Evolutionary conservation across 2,329 filamentous ascomycete species (phyloP), one percentile per base, ranked within the genome.

Genomic region (Colletotrichum filicis): DNA sequence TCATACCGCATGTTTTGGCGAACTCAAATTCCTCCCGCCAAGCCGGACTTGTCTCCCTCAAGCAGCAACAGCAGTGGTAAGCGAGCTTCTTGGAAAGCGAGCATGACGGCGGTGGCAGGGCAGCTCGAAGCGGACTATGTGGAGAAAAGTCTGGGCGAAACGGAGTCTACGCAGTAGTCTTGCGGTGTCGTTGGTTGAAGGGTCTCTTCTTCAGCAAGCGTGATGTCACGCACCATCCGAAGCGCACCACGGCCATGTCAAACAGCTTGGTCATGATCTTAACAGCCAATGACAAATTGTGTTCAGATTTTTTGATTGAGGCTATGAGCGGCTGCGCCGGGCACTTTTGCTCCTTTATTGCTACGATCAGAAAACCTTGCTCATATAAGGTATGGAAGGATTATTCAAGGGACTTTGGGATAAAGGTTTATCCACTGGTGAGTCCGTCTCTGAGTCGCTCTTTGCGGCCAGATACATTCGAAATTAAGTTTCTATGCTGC

Each of bases 1-100:
- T 68, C 66, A 68, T 68, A 56, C 42, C 42, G 42, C 42, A 49
- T 49, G 42, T 49, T 49, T 49, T 49, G 42, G 8, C 42, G 42
- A 49, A 49, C 42, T 49, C 42, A 49, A 49, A 49, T 49, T 22
- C 19, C 7, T n/a, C 19, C 42, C 42, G 42, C 42, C 42, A 49
- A 49, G 42, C 42, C 42, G 42, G 42, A 49, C 19, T 49, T 49
- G 42, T 22, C 42, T n/a, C 19, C 42, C 7, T 22, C 42, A n/a
- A 49, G 42, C 4, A 49, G 16, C 42, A 49, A 49, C 42, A 49
- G 42, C 42, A 49, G 42, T 49, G 42, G 19, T 49, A 49, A 49
- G 42, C 42, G 42, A 49, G 42, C 19, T 49, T 49, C 42, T 49
- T 49, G 42, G 42, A 49, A 49, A 49, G 19, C 42, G 42, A 49